Conservation (phyloP, 768 basidiomycete species). For the Panaeolus cyanescens region DNA sequence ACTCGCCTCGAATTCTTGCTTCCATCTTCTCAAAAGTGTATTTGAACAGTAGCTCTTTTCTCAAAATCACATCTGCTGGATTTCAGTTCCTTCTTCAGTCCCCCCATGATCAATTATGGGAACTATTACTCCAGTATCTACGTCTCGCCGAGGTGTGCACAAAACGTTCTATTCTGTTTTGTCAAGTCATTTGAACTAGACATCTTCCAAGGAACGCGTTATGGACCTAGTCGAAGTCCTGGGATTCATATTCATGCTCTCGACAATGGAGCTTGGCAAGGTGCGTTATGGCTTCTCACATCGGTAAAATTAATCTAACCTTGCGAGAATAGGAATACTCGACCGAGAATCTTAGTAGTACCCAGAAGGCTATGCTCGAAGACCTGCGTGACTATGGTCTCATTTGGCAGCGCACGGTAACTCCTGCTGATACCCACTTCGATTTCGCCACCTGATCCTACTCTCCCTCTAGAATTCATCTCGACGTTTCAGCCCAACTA, state of each 20-base stretch:
- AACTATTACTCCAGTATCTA: constrained; percentile 87
- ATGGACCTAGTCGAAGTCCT: constrained; percentile 95
- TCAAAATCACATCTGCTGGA: constrained; percentile 89
- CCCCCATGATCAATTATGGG: constrained; percentile 95
- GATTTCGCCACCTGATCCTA: constrained; percentile 22
- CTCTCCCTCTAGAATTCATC: constrained; percentile 56
- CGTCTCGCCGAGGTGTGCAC: constrained; percentile 74
- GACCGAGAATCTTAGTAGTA: constrained; percentile 74
- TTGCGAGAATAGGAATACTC: constrained; percentile 74
- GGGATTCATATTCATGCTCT: constrained; percentile 95
- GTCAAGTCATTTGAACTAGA: constrained; percentile 17
- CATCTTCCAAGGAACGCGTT: constrained; percentile 62
- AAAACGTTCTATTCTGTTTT: constrained; percentile 10
- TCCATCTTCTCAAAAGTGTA: constrained; percentile 13
- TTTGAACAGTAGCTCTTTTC: constrained; percentile 48
- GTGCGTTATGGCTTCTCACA: constrained; percentile 43
- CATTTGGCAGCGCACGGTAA: constrained; percentile 82
- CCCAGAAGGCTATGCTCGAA: constrained; percentile 84
- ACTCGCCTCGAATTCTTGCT: constrained; percentile 10
- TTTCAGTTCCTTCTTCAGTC: constrained; percentile 97
- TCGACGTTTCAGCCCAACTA: constrained; percentile 89
- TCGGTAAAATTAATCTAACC: constrained; percentile 15
- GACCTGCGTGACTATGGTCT: constrained; percentile 96
- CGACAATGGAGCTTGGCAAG: constrained; percentile 92
- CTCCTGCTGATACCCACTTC: constrained; percentile 20